Evolutionary conservation across 2,329 filamentous ascomycete species (phyloP), one percentile per base, ranked within the genome.

Genomic region (Aspergillus glaucus): DNA sequence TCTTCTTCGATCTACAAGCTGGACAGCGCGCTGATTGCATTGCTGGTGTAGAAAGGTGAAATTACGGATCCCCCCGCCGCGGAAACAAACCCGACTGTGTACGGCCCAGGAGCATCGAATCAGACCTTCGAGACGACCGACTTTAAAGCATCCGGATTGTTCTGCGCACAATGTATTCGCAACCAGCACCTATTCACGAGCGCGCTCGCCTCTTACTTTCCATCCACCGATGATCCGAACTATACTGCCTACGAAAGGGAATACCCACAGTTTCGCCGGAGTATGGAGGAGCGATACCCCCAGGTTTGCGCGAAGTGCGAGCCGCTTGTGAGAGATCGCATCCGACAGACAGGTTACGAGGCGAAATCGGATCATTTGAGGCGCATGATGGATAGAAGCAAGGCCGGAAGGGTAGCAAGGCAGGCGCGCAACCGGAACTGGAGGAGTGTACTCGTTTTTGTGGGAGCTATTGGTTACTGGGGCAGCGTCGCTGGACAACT

Each of bases 241-340:
- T 89, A 91, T 64, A 73, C 71, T 3, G 76, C 81, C 51, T 84
- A 85, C 54, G 85, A 90, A 65, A 78, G 77, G 47, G 79, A 79
- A 44, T 86, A 87, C 58, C 85, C 84, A 55, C 76, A 77, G 32
- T 95, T 87, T 65, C 84, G 85, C 52, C 78, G 76, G 52, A 78
- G 84, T 45, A 76, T 96, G 15, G 91, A 96, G 71, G 76, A 82
- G 59, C 80, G 86, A 44, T 97, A 96, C 63, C 93, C 93, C 0
- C 89, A 93, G 62, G 85, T 95, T 50, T 98, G 93, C 72, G 79
- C 79, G 53, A 75, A 81, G 42, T 98, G 93, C 68, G 86, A 87
- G 54, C 86, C 84, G 5, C 81, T 76, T 52, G 91, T 92, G 19
- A 80, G 85, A 53, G 73, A 79, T 32, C 79, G 83, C 52, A 82